Conservation (phyloP, 192 early-diverging fungal species). For the Neocallimastix lanati region DNA sequence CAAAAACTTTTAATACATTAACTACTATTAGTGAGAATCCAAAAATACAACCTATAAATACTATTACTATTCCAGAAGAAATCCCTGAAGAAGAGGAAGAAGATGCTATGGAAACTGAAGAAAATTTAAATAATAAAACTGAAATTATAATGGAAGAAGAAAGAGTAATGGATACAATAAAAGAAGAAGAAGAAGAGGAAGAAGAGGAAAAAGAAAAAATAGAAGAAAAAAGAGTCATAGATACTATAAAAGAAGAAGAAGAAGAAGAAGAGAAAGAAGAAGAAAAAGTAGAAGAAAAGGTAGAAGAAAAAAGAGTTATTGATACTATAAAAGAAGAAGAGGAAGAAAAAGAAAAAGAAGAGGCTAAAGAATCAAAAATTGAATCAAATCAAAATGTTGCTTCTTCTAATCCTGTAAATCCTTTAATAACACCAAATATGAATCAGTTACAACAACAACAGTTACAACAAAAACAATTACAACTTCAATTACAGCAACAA, state of each 20-base stretch:
- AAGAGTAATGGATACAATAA: neutral
- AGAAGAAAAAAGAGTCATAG: neutral
- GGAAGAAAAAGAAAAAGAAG: neutral
- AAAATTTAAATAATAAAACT: neutral
- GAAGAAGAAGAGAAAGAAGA: neutral
- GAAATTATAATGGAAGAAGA: neutral
- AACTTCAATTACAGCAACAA: neutral
- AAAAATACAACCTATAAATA: neutral
- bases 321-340: neutral
- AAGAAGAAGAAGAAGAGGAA: neutral
- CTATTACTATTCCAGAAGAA: neutral
- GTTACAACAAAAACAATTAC: neutral
- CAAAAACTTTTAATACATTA: neutral
- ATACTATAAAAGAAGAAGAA: neutral
- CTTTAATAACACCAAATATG: neutral
- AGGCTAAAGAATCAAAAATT: too few species aligned
- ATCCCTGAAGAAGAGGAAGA: neutral
- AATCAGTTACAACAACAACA: neutral
- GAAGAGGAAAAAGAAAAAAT: neutral
- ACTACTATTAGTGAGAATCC: neutral
- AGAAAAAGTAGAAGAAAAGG: neutral
- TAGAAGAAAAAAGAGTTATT: neutral
- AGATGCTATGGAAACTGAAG: neutral
- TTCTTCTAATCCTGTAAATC: too few species aligned
- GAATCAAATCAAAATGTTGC: too few species aligned